Evolutionary conservation across 2,329 filamentous ascomycete genomes (phyloP).

Genomic region (Arthroderma uncinatum): DNA sequence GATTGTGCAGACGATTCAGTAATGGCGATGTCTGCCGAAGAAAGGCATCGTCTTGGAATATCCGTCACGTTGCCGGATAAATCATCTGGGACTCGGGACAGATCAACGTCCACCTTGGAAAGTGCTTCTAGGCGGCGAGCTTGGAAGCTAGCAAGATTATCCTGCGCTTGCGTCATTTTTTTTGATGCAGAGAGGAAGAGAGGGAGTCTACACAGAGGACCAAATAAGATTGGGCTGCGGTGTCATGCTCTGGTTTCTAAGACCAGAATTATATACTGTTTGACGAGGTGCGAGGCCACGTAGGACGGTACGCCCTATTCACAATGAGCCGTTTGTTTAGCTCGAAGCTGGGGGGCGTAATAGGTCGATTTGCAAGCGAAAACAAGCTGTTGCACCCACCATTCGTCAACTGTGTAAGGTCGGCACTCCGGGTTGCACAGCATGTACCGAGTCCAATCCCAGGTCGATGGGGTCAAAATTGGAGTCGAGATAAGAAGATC

Average conservation of each 20-base stretch:
- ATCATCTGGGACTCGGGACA: background rate
- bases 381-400: background rate
- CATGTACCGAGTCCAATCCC: background rate
- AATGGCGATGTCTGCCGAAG: background rate
- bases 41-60: constrained; percentile 3
- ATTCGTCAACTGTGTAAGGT: background rate
- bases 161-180: constrained; percentile 2
- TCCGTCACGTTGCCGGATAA: background rate
- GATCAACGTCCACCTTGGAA: constrained; percentile 3
- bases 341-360: background rate
- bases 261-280: background rate
- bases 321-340: background rate
- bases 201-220: background rate
- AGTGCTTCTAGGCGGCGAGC: background rate
- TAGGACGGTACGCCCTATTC: background rate
- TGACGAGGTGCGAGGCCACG: background rate
- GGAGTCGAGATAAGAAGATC: constrained; percentile 1
- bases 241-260: background rate
- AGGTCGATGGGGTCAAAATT: background rate
- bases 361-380: background rate
- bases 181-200: background rate
- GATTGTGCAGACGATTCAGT: background rate
- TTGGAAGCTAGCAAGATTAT: background rate
- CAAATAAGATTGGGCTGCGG: background rate
- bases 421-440: background rate